Evolutionary conservation across 768 basidiomycete genomes (phyloP), one percentile per base, ranked within the genome.

Genomic region (Boletus rufocinnamomeus): DNA sequence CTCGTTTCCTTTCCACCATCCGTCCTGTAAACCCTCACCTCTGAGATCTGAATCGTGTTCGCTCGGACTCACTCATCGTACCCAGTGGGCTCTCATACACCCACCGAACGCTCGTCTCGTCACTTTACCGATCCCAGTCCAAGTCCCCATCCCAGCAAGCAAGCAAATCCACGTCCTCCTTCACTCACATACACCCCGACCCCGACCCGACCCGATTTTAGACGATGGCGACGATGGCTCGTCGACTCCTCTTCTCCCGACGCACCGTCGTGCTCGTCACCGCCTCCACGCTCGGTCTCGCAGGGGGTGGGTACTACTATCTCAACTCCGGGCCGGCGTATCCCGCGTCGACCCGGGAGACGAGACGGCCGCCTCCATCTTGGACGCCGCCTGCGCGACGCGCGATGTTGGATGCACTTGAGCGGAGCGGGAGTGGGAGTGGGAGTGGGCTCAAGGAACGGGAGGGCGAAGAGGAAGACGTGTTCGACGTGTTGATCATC

Each of bases 401-500:
- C n/a, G 77, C 86, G 27, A 89, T 90, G 84, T 68, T 93, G 37
- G 75, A 79, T 17, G 69, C 79, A 2, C 80, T 93, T 19, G 63
- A 57, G 60, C 69, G 59, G 41, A 64, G 66, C 23, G 58, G 48
- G 27, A 28, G 27, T 28, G 43, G 21, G 41, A 23, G 21, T 44
- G 43, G 43, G 48, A 9, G 34, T 16, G 34, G 8, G 35, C 49
- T 35, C 32, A 2, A 28, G 4, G 50, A 8, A 50, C 0, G 84
- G 16, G 82, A 83, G 50, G 59, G 71, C 2, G 77, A n/a, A n/a
- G n/a, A 76, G 2, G 78, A 80, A 21, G 80, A 86, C 16, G 82
- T 84, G 59, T 91, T 91, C 61, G 93, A 95, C 73, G 66, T 95
- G 30, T 75, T 95, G 50, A 77, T 98, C 63, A 86, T 98, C 34